Evolutionary conservation across 2,329 filamentous ascomycete species (phyloP).

Genomic region (Fusarium robinianum): DNA sequence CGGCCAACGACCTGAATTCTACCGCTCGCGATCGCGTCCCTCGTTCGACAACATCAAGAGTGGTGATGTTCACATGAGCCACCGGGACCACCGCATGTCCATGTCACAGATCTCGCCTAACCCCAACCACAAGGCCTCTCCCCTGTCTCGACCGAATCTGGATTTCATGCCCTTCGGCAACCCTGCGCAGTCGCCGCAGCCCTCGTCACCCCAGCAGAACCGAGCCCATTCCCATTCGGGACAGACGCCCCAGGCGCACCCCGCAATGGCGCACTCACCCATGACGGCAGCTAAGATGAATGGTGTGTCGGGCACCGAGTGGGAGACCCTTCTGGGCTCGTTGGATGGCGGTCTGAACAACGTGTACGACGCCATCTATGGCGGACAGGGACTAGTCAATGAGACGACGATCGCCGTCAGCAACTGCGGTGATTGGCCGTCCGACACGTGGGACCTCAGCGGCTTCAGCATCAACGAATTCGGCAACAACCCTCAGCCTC

Average conservation of each 20-base stretch:
- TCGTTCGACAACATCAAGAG: conserved; percentile 53
- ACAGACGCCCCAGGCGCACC: conserved; percentile 29
- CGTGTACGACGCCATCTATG: conserved; percentile 83
- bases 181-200: conserved; percentile 53
- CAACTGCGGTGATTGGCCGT: conserved; percentile 55
- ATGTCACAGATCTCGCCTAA: conserved; percentile 49
- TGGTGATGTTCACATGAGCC: conserved; percentile 37
- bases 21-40: conserved; percentile 49
- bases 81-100: conserved; percentile 55
- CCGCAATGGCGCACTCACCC: conserved; percentile 34
- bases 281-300: conserved; percentile 39
- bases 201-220: conserved; percentile 52
- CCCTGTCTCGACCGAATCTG: conserved; percentile 49
- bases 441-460: conserved; percentile 60
- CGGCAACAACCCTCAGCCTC: conserved; percentile 46
- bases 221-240: conserved; percentile 43
- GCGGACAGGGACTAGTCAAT: conserved; percentile 59
- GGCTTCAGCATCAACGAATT: conserved; percentile 57
- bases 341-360: conserved; percentile 81
- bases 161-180: conserved; percentile 62
- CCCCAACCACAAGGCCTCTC: conserved; percentile 30
- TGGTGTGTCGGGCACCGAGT: conserved; percentile 68
- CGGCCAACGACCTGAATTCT: conserved; percentile 43
- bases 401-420: conserved; percentile 52
- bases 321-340: conserved; percentile 79